These are phyloP conservation scores for Limonium bicolor DNA, from an alignment of 148 eudicot genomes.

Conservation along the genomic window DNA sequence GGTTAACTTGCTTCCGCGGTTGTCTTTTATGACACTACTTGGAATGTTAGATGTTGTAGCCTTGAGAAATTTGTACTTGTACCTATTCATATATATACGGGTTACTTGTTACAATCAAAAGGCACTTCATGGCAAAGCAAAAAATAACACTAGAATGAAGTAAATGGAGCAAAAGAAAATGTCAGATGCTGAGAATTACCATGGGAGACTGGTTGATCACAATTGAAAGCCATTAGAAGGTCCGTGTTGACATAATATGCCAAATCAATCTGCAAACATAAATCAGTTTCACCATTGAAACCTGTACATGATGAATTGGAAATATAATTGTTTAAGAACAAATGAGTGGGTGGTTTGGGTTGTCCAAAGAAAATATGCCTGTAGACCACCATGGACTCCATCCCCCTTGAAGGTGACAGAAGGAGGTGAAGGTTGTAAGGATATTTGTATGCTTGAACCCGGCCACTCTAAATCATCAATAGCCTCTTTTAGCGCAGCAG, in stretches of 20 bases:
- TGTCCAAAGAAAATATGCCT: slow-evolving; percentile 22
- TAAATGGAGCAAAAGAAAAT: too few species aligned
- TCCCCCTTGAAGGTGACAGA: slow-evolving; percentile 80
- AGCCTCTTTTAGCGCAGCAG: slow-evolving; percentile 94
- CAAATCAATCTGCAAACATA: slow-evolving; percentile 88
- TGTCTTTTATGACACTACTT: slow-evolving; percentile 74
- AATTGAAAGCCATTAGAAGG: slow-evolving; percentile 66
- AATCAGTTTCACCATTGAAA: slow-evolving; percentile 2
- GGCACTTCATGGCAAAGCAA: too few species aligned
- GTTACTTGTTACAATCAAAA: too few species aligned
- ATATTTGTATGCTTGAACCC: slow-evolving; percentile 73
- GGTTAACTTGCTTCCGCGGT: slow-evolving; percentile 87
- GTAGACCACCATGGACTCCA: slow-evolving; percentile 99
- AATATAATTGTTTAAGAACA: neutral
- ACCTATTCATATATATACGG: too few species aligned
- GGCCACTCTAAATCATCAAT: slow-evolving; percentile 99
- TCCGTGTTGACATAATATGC: slow-evolving; percentile 65
- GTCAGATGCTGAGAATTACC: too few species aligned
- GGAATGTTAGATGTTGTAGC: slow-evolving; percentile 93
- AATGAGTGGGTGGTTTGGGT: neutral
- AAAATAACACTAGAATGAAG: too few species aligned
- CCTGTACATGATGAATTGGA: too few species aligned
- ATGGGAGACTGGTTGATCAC: slow-evolving; percentile 59
- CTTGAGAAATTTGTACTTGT: slow-evolving; percentile 87
- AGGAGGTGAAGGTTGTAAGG: slow-evolving; percentile 68